A percentile compares a stretch with the other conserved stretches of the same genome.
phyloP scores from a whole-genome alignment of 2,329 filamentous ascomycete genomes.

The Cadophora malorum region DNA sequence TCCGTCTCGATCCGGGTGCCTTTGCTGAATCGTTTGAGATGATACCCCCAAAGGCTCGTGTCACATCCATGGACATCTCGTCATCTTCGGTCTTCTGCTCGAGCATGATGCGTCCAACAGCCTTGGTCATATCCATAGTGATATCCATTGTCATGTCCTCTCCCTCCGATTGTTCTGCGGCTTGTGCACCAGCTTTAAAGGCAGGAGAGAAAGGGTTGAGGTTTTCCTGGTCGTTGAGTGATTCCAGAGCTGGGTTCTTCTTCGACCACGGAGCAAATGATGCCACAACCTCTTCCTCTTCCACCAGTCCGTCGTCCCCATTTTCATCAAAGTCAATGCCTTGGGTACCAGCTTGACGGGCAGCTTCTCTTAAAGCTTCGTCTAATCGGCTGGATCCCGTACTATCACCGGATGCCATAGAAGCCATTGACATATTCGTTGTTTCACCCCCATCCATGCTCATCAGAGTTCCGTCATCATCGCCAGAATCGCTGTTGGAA shows the following conservation, averaged over 20 bases:
- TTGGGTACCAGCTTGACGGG: conserved; percentile 76
- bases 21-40: conserved; percentile 49
- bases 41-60: conserved; percentile 81
- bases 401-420: conserved; percentile 61
- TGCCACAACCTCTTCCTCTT: conserved; percentile 68
- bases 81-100: conserved; percentile 46
- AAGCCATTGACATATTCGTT: conserved; percentile 71
- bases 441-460: conserved; percentile 74
- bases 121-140: conserved; percentile 62
- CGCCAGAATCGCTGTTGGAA: conserved; percentile 59
- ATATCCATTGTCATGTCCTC: conserved; percentile 61
- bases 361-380: conserved; percentile 76
- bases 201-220: conserved; percentile 53
- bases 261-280: conserved; percentile 77
- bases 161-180: conserved; percentile 40
- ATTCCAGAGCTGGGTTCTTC: conserved; percentile 52
- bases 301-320: conserved; percentile 57
- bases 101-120: conserved; percentile 59
- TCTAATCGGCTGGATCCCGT: conserved; percentile 77
- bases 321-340: conserved; percentile 63
- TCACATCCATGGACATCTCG: conserved; percentile 92
- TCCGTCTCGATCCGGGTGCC: conserved; percentile 37
- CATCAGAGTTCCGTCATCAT: conserved; percentile 81
- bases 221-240: conserved; percentile 55
- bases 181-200: conserved; percentile 33